Conservation (phyloP, 345 rosid genomes). For the Eucalyptus cladocalyx region DNA sequence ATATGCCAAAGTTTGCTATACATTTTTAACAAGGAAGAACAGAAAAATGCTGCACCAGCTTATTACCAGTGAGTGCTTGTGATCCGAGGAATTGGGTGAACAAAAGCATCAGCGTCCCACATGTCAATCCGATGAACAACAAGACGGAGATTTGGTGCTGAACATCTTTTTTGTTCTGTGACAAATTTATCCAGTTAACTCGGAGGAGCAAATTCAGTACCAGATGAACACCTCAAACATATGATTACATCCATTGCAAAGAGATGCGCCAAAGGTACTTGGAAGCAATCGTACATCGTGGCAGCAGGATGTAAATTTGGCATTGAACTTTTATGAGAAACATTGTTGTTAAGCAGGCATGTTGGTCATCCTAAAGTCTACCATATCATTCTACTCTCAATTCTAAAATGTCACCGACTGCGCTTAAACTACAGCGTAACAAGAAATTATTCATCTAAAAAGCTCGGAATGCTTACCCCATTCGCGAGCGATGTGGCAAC, state of each 20-base stretch:
- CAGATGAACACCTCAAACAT: not conserved
- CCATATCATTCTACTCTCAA: not conserved
- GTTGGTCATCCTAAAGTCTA: not conserved
- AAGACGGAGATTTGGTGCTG: constrained; percentile 75
- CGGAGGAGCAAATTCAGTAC: not conserved
- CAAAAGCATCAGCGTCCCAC: constrained; percentile 72
- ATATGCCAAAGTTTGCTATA: not conserved
- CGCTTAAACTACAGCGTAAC: not conserved
- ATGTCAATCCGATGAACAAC: constrained; percentile 62
- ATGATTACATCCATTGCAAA: not conserved
- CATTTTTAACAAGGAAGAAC: not conserved
- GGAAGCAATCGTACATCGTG: not conserved
- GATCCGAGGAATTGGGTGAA: constrained; percentile 61
- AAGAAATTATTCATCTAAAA: not conserved
- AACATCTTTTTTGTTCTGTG: constrained; percentile 68
- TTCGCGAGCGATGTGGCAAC: constrained; percentile 87
- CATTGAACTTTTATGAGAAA: not conserved
- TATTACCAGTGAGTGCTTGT: constrained; percentile 66
- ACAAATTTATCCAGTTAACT: not conserved
- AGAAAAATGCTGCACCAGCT: not conserved
- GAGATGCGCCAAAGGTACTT: not conserved
- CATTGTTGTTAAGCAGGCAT: not conserved
- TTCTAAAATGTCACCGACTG: not conserved
- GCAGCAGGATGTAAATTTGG: not conserved
- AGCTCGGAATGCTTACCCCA: constrained; percentile 28